Base-by-base conservation (phyloP, 495 filamentous ascomycete genomes). In the Lepidopterella palustris region DNA sequence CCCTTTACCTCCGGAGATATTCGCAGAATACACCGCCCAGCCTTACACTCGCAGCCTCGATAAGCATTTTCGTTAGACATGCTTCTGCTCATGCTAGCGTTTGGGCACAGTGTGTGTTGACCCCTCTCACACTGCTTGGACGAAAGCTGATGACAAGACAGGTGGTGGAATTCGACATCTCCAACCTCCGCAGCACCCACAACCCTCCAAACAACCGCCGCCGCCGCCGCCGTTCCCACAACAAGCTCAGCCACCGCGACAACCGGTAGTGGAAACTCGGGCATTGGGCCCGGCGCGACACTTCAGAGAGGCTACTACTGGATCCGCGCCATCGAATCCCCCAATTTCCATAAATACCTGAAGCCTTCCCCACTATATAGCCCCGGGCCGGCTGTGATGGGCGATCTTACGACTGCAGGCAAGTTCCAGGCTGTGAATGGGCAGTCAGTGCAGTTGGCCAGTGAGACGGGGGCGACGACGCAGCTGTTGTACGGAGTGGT, bases 261-360 rank as follows among this genome's bases (percentile, higher is more conserved):
- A 26, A 54, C 53, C 27, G 66, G 57, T 21, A 49, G 62, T 18
- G 53, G 40, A 9, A 54, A 67, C 18, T 61, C 64, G 8, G 72
- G 71, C 26, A 58, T 61, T 28, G 71, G 71, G 10, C 75, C 76
- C 0, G 74, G 75, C 1, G 67, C 70, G 9, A 79, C 74, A 0
- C 73, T 84, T 2, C 72, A 77, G 58, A 65, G 66, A 20, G 81
- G 78, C 5, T 82, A 80, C 60, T 77, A 76, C 73, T 86, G 81
- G 81, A 79, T 85, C 65, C 81, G 82, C 8, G 82, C 79, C 0
- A 83, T 85, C 0, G 77, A 72, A 29, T 55, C 75, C 1, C 83
- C 83, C 23, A 83, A 85, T 69, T 85, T 77, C 73, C 83, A 84
- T 73, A 79, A 82, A 61, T 86, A 86, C 69, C 73, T 85, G 23